A percentile compares a stretch with the other conserved stretches of the same genome.
Evolutionary conservation across 805 yeast genomes (phyloP).

Genomic region (Teunomyces kruisii): DNA sequence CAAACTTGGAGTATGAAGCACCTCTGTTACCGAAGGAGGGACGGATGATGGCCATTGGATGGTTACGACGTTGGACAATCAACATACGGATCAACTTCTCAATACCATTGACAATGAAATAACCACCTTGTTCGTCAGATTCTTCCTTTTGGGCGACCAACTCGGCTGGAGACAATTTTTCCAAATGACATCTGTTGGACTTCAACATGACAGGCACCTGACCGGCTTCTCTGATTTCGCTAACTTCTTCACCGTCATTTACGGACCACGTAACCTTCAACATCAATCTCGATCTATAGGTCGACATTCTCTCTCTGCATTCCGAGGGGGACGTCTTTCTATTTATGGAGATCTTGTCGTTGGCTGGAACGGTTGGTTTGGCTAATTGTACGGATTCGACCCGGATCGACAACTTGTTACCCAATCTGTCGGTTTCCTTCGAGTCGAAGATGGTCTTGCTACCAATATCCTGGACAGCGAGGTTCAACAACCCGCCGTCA

Average conservation of each 20-base stretch:
- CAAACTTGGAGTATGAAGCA: conserved; percentile 79
- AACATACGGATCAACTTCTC: conserved; percentile 96
- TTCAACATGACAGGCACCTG: conserved; percentile 87
- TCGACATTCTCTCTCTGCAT: conserved; percentile 84
- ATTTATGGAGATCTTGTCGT: conserved; percentile 72
- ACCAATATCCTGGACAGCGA: conserved; percentile 89
- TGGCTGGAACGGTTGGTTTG: conserved; percentile 72
- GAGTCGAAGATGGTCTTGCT: conserved; percentile 82
- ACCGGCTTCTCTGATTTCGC: conserved; percentile 88
- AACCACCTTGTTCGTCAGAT: conserved; percentile 94
- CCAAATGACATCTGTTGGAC: conserved; percentile 88
- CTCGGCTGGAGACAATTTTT: conserved; percentile 77
- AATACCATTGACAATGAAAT: conserved; percentile 93
- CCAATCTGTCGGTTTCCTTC: conserved; percentile 62
- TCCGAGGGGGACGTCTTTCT: conserved; percentile 76
- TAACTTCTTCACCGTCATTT: conserved; percentile 79
- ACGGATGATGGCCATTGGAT: conserved; percentile 96
- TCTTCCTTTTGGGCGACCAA: conserved; percentile 82
- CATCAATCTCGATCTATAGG: conserved; percentile 77
- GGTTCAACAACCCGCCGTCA: conserved; percentile 78
- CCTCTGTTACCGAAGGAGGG: conserved; percentile 95
- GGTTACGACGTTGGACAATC: conserved; percentile 96
- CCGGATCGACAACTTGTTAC: conserved; percentile 81
- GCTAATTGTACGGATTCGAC: conserved; percentile 88
- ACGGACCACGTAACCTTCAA: conserved; percentile 82